A percentile compares a stretch with the other conserved stretches of the same genome.
phyloP scores from a whole-genome alignment of 2,329 filamentous ascomycete species.

The Nemania sp. region DNA sequence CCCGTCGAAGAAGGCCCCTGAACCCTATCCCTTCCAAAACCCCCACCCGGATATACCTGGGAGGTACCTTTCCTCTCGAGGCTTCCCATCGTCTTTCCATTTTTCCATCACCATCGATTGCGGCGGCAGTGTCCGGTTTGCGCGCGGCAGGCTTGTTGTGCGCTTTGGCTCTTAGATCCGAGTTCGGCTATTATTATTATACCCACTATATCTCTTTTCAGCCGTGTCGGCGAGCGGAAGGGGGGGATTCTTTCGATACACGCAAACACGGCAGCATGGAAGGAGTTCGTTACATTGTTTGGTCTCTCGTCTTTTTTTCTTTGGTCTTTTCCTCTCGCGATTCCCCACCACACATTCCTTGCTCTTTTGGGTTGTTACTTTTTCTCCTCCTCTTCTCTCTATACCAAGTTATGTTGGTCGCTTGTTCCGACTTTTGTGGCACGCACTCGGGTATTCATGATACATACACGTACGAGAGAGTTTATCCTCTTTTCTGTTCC shows the following conservation, averaged over 20 bases:
- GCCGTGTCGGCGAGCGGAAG: constrained; percentile 14
- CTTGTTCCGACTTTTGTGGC: too few relatives aligned
- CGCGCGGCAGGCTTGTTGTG: constrained; percentile 26
- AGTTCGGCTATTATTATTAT: constrained; percentile 27
- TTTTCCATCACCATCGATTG: constrained; percentile 15
- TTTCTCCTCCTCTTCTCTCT: not conserved
- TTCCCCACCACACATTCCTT: not conserved
- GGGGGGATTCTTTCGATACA: constrained; percentile 27
- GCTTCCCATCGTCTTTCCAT: not conserved
- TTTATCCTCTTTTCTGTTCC: not conserved
- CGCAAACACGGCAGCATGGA: constrained; percentile 29
- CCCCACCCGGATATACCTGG: not conserved
- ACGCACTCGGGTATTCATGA: too few relatives aligned
- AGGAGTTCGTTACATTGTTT: constrained; percentile 27
- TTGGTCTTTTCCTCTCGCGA: not conserved
- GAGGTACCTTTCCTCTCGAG: not conserved
- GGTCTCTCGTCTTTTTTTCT: too few relatives aligned
- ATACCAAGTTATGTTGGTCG: too few relatives aligned
- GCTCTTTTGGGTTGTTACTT: not conserved
- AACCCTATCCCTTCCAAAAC: not conserved
- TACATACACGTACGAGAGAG: too few relatives aligned
- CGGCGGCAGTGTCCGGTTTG: constrained; percentile 14
- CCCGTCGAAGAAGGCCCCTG: not conserved
- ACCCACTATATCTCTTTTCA: constrained; percentile 23
- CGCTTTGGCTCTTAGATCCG: constrained; percentile 19